These are phyloP conservation scores for Musa balbisiana DNA, from an alignment of 202 grass and related monocot genomes.

Conservation along the genomic window DNA sequence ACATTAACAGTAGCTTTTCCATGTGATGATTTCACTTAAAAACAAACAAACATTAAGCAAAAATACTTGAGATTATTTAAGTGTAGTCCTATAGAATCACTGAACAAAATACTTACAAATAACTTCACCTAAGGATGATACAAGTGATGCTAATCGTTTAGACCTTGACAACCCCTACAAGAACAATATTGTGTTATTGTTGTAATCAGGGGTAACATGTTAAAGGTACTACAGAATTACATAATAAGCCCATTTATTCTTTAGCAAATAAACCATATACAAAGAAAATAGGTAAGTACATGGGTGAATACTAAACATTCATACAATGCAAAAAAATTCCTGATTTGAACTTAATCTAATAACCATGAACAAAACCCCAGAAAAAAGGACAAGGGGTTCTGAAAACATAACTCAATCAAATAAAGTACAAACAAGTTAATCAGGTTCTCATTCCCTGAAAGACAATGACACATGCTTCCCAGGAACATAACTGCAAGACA, in stretches of 20 bases:
- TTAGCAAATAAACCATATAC: background rate
- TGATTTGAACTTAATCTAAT: background rate
- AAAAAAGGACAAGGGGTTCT: background rate
- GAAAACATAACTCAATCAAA: background rate
- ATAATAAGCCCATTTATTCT: background rate
- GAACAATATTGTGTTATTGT: background rate
- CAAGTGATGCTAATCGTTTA: slow-evolving; percentile 52
- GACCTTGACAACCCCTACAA: slow-evolving; percentile 40
- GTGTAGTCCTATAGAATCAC: slow-evolving; percentile 16
- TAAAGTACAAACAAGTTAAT: background rate
- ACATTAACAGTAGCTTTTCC: slow-evolving; percentile 49
- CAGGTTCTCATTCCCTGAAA: too few relatives aligned
- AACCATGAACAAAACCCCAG: background rate
- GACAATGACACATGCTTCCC: too few relatives aligned
- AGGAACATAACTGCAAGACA: too few relatives aligned
- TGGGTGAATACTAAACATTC: background rate
- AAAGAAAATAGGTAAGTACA: background rate
- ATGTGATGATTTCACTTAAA: slow-evolving; percentile 55
- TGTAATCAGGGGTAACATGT: background rate
- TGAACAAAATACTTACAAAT: slow-evolving; percentile 48
- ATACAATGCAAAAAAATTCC: background rate
- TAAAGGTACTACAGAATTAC: background rate
- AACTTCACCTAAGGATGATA: slow-evolving; percentile 49
- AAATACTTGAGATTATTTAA: slow-evolving; percentile 19
- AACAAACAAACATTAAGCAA: slow-evolving; percentile 8